Conservation (phyloP, 106 monocot genomes). For the Dendrobium catenatum region DNA sequence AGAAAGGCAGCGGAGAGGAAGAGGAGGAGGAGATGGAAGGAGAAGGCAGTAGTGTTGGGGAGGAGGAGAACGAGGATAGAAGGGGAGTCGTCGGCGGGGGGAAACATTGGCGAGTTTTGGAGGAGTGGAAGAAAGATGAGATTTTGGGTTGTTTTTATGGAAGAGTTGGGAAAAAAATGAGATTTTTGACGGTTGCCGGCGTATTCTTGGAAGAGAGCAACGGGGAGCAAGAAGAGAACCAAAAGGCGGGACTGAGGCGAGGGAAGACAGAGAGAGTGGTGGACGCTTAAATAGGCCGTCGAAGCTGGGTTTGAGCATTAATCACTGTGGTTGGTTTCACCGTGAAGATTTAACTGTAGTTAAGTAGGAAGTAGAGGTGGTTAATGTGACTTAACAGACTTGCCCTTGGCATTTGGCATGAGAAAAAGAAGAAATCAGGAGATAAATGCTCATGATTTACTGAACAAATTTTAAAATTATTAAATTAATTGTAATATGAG, state of each 20-base stretch:
- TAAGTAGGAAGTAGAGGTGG: not conserved
- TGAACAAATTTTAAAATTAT: too few species aligned
- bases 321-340: not conserved
- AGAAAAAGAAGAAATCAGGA: too few species aligned
- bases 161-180: not conserved
- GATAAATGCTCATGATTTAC: too few species aligned
- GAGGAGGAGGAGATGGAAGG: conserved; percentile 2
- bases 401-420: not conserved
- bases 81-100: not conserved
- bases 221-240: not conserved
- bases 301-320: not conserved
- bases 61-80: conserved; percentile 1
- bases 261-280: not conserved
- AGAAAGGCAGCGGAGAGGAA: not conserved
- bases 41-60: not conserved
- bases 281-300: not conserved
- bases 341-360: not conserved
- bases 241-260: not conserved
- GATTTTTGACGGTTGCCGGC: too few species aligned
- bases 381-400: not conserved
- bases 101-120: not conserved
- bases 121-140: not conserved
- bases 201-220: too few species aligned
- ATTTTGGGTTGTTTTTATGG: not conserved
- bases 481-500: too few species aligned